Base-by-base conservation (phyloP, 2,329 filamentous ascomycete genomes). In the Colletotrichum lentis region DNA sequence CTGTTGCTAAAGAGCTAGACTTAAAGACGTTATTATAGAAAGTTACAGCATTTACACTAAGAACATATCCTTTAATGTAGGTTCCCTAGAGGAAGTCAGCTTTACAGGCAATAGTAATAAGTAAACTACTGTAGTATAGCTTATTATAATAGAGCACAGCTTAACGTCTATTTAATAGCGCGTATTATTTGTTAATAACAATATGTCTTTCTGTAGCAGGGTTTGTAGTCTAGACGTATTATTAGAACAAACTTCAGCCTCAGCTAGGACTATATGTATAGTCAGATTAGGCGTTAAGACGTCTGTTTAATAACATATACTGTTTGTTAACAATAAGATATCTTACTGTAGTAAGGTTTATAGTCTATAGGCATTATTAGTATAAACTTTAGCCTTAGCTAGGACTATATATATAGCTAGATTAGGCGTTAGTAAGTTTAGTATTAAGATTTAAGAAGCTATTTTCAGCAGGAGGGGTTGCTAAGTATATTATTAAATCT, bases 1-100 rank as follows among this genome's bases (percentile, higher is more conserved):
- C 53, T 57, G 14, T 47, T 63, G 16, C 44, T 57, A 18, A 12
- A 63, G 61, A 22, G 61, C 53, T 14, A 57, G 44, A 63, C 44
- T 63, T 8, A 6, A 39, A 27, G 14, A 56, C 1, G 18, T 57
- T 27, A 57, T n/a, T 14, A 1, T 5, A 7, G 18, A 27, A 0
- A 22, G 31, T 37, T 63, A 22, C 41, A n/a, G 31, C 12, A 18
- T 57, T 20, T 50, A 5, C 4, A 50, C 35, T 3, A 5, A 50
- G 53, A 56, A 27, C 5, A 57, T 57, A 12, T 63, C 12, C 11
- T 63, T 10, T 2, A 57, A 39, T 3, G 14, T 46, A 8, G 12
- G 18, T 1, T n/a, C 5, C 44, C 11, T 46, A 46, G 7, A n/a
- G 2, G 3, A 18, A 46, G 44, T 46, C 22, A 46, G 44, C 44